Evolutionary conservation across 2,329 filamentous ascomycete species (phyloP), one percentile per base, ranked within the genome.

Genomic region (Colletotrichum orbiculare): DNA sequence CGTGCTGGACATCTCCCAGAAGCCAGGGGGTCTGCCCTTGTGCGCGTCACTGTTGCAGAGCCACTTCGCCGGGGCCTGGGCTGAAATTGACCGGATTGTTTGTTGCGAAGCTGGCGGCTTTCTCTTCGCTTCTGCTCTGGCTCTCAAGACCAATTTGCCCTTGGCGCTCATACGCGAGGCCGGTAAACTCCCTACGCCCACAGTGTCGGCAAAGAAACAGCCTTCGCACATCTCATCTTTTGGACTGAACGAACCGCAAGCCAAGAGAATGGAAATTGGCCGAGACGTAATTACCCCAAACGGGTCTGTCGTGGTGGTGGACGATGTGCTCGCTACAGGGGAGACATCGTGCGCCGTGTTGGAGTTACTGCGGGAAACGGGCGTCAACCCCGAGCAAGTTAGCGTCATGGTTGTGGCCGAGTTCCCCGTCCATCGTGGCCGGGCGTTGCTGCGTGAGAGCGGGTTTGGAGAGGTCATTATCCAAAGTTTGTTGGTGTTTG

Each of bases 151-250:
- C 49, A 60, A 76, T 43, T 39, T 82, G 9, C 83, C 79, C 2
- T 70, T 89, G 64, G 78, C 75, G 7, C 71, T 86, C 47, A 81
- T 89, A 61, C 85, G 87, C 43, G 76, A 85, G 70, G 81, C 80
- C 9, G 83, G 83, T 34, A 90, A 89, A 73, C 82, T 90, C 0
- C 87, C 87, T 0, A 83, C 84, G 8, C 87, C 87, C 0, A 84
- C 76, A 0, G 9, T 87, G 39, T 86, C 82, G 7, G 78, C 82
- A 33, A 9, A 8, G 45, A 89, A 83, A 71, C 37, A 70, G 1
- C 37, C 73, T 0, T 90, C 86, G 3, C 77, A 88, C 71, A 84
- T 90, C 45, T 87, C 86, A 1, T 82, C 82, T 60, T 73, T 72
- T n/a, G 58, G 57, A 53, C 67, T 72, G 2, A 61, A 68, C 1